phyloP scores from a whole-genome alignment of 345 rosid species.

The Lepidium aucheri region DNA sequence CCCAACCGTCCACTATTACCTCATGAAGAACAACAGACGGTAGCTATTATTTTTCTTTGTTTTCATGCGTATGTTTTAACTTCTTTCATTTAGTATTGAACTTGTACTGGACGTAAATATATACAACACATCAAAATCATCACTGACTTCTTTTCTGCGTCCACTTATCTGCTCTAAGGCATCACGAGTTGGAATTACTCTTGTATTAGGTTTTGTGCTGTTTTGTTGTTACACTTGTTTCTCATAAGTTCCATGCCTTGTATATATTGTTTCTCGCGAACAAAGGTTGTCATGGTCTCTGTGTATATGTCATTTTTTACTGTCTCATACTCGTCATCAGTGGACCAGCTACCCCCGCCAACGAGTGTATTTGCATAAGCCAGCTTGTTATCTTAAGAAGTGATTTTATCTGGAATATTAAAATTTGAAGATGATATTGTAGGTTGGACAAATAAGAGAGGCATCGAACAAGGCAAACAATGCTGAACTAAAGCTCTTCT shows the following conservation, averaged over 20 bases:
- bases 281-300: background rate
- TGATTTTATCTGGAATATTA: background rate
- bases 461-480: conserved; percentile 62
- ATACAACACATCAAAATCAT: background rate
- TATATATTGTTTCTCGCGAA: background rate
- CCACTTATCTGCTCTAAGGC: background rate
- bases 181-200: background rate
- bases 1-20: conserved; percentile 80
- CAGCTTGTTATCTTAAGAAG: background rate
- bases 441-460: conserved; percentile 96
- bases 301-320: background rate
- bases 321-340: background rate
- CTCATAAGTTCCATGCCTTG: background rate
- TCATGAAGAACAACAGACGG: conserved; percentile 81
- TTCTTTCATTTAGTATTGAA: background rate
- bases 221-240: background rate
- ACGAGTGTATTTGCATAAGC: background rate
- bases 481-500: conserved; percentile 78
- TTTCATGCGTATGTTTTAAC: background rate
- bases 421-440: conserved; percentile 9
- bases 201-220: background rate
- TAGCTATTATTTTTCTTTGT: conserved; percentile 19
- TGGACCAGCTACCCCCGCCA: background rate
- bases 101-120: background rate
- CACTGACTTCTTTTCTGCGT: background rate